Base-by-base conservation (phyloP, 2,329 filamentous ascomycete species). In the Pyrenochaeta sp. region DNA sequence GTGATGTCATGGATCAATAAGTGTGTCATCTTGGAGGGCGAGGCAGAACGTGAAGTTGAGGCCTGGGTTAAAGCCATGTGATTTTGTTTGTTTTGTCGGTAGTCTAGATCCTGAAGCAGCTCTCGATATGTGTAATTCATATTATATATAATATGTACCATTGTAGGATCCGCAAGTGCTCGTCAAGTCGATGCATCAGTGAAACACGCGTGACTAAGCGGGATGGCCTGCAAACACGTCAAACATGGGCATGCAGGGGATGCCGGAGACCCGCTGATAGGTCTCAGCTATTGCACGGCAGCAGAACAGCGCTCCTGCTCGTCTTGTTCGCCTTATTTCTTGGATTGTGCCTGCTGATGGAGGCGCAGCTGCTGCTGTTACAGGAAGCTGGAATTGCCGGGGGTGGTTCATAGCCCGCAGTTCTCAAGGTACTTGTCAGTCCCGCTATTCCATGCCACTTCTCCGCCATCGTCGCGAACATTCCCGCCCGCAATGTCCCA, bases 371-470 rank as follows among this genome's bases (percentile, higher is more conserved):
- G 66, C 61, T 64, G 59, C 51, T 64, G 58, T 52, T 55, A 64
- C 61, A 69, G 62, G 65, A 73, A 67, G 68, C 60, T 61, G 71
- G 63, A 67, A 60, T 60, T 59, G 71, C 64, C 62, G 70, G 66
- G 58, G 67, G 68, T 64, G 68, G 71, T 58, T 62, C 60, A 58
- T 58, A 60, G 64, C 62, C 61, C 59, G 61, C 58, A 61, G 61
- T 56, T 54, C 47, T 33, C 55, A 63, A 56, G 44, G 42, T 54
- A 51, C 54, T 49, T 51, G 15, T 27, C 50, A 43, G 55, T 63
- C 51, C 51, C 59, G 50, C 57, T 54, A 41, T 46, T 58, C 54
- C 59, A 53, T 60, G 57, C 52, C 61, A 53, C 52, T 58, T 54
- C 45, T 58, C 55, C 45, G 44, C 61, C 57, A 62, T 67, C 60